Evolutionary conservation across 352 stramenopile genomes (phyloP).

Genomic region (Phytophthora pini): DNA sequence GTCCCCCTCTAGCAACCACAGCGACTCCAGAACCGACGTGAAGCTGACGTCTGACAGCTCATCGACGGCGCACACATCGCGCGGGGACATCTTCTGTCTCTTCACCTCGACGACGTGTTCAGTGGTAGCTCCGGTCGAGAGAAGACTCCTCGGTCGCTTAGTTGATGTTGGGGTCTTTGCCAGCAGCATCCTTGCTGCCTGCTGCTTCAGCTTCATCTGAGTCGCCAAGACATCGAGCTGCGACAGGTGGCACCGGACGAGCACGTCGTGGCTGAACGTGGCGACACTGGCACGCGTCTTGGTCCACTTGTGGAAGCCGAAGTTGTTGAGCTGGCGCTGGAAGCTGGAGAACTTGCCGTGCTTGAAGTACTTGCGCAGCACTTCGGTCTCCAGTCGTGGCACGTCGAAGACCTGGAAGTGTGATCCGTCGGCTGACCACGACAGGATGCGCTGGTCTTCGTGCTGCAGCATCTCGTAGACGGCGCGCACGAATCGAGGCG

Average conservation of each 20-base stretch:
- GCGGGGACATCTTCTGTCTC: conserved; percentile 30
- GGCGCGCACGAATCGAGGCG: conserved; percentile 53
- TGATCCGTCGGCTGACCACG: conserved; percentile 56
- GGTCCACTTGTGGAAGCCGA: conserved; percentile 89
- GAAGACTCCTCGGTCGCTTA: conserved; percentile 14
- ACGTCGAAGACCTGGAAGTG: conserved; percentile 87
- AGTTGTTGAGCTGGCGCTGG: conserved; percentile 93
- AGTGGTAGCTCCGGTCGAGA: not conserved
- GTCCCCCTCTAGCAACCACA: not conserved
- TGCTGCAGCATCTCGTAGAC: conserved; percentile 66
- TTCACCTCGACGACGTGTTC: not conserved
- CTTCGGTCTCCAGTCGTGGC: conserved; percentile 52
- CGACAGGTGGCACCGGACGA: conserved; percentile 50
- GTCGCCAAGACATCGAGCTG: conserved; percentile 14
- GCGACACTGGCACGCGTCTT: conserved; percentile 67
- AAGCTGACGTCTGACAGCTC: conserved; percentile 4
- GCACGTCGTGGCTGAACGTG: conserved; percentile 71
- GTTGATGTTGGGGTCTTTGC: not conserved
- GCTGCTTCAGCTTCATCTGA: conserved; percentile 19
- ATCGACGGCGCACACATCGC: conserved; percentile 10
- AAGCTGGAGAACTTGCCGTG: conserved; percentile 91
- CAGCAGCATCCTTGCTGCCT: not conserved
- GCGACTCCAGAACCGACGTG: conserved; percentile 1
- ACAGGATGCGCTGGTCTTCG: conserved; percentile 53
- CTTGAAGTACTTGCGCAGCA: conserved; percentile 86